Conservation (phyloP, 768 basidiomycete species). For the Hericium alpestre region DNA sequence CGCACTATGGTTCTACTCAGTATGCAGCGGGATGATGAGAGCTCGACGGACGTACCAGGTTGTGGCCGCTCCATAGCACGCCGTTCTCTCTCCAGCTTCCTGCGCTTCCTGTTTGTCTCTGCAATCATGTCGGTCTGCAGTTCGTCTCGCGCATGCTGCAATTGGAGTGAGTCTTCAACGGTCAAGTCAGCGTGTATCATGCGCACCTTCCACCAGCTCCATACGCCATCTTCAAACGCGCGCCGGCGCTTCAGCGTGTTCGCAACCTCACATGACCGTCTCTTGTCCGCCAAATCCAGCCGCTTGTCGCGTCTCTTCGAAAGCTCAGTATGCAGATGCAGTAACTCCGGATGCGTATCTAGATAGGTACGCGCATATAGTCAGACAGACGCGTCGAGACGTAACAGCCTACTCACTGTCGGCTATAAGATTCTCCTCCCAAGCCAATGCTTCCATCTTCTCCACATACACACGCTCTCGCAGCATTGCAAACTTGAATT, state of each 20-base stretch:
- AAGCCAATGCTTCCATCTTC: constrained; percentile 83
- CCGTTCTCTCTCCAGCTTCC: constrained; percentile 78
- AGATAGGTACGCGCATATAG: constrained; percentile 3
- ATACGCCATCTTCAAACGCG: constrained; percentile 65
- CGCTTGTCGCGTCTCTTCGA: constrained; percentile 71
- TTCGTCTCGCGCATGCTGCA: constrained; percentile 63
- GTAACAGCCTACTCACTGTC: constrained; percentile 43
- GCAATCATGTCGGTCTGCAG: constrained; percentile 83
- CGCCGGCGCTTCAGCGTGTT: constrained; percentile 52
- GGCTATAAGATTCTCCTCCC: constrained; percentile 75
- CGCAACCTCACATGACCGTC: constrained; percentile 57
- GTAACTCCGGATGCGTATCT: constrained; percentile 83
- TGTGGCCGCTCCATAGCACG: constrained; percentile 67
- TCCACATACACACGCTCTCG: constrained; percentile 86
- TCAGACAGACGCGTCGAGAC: not conserved
- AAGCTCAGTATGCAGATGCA: constrained; percentile 72
- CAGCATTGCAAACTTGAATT: constrained; percentile 83
- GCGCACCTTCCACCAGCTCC: constrained; percentile 70
- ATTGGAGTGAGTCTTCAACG: not conserved
- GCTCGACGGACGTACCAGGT: constrained; percentile 38
- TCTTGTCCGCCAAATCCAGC: constrained; percentile 66
- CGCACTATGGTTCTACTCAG: constrained; percentile 31
- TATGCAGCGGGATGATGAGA: not conserved
- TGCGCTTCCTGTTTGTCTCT: constrained; percentile 77
- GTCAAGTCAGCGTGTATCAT: not conserved